These are phyloP conservation scores for Excoecaria agallocha DNA, from an alignment of 345 rosid species.

Conservation along the genomic window DNA sequence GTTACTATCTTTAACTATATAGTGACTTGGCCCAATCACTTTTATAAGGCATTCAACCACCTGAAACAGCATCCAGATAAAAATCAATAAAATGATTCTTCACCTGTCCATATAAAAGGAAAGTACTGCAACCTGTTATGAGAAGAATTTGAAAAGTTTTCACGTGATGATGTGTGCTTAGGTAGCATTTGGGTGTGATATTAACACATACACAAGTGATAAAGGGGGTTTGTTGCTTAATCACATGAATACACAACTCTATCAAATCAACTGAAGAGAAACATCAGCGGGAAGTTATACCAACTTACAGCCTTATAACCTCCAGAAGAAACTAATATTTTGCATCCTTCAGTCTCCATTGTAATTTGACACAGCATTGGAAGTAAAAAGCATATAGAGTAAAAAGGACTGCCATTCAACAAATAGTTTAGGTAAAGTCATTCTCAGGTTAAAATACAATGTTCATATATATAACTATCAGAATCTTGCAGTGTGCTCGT, in stretches of 20 bases:
- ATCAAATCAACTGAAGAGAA: too few relatives aligned
- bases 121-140: background rate
- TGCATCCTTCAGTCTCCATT: slow-evolving; percentile 65
- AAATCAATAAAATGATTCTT: background rate
- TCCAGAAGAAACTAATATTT: slow-evolving; percentile 53
- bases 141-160: background rate
- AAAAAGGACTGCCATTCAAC: slow-evolving; percentile 58
- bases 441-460: background rate
- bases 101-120: background rate
- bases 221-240: too few relatives aligned
- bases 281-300: too few relatives aligned
- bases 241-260: too few relatives aligned
- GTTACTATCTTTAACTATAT: slow-evolving; percentile 41
- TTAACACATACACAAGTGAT: background rate
- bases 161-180: background rate
- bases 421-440: slow-evolving; percentile 19
- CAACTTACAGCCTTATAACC: slow-evolving; percentile 63
- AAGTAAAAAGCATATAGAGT: slow-evolving; percentile 69
- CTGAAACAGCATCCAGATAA: slow-evolving; percentile 33
- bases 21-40: slow-evolving; percentile 38
- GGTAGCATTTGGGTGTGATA: background rate
- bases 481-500: too few relatives aligned
- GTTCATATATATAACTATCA: background rate
- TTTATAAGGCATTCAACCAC: slow-evolving; percentile 69
- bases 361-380: slow-evolving; percentile 90